Base-by-base conservation (phyloP, 768 basidiomycete genomes). In the Boletellus sp. region DNA sequence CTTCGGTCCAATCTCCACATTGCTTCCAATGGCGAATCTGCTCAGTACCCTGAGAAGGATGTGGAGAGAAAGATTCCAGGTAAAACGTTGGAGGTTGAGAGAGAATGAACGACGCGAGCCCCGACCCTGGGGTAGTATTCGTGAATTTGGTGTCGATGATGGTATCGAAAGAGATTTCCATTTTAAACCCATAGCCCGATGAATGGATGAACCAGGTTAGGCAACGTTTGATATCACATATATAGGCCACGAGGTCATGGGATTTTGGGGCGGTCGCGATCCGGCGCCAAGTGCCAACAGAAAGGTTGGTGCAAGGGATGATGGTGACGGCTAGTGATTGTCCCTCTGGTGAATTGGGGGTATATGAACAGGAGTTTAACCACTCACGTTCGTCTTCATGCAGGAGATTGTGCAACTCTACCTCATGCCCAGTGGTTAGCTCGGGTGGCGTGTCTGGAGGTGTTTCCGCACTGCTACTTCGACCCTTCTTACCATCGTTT, bases 161-260 rank as follows among this genome's bases (percentile, higher is more conserved):
- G 51, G 67, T 75, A 48, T 80, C 74, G 67, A 86, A 89, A 5
- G 87, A 80, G 16, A 91, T 75, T 53, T 88, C 86, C 85, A 92
- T 92, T 67, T 91, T 91, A 76, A 90, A 91, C 17, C 85, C 80
- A 54, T 77, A 78, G 19, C 85, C 87, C 1, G 70, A 74, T 6
- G 85, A 85, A 36, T 82, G 79, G 48, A 92, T 84, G 65, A 84
- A 92, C 90, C 90, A 92, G 4, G 79, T 79, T 24, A 92, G 70
- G 59, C 78, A 82, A 36, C 77, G 80, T 57, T 79, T 85, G 36
- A 64, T 53, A 20, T 90, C 84, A 64, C 79, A 90, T 12, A 86
- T 72, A 65, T 90, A 92, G 2, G 87, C 85, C 31, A 91, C 74
- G 9, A 92, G 74, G 65, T 89, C 87, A 54, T 84, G 76, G 46